Evolutionary conservation across 805 yeast species (phyloP).

Genomic region (Suhomyces pyralidae): DNA sequence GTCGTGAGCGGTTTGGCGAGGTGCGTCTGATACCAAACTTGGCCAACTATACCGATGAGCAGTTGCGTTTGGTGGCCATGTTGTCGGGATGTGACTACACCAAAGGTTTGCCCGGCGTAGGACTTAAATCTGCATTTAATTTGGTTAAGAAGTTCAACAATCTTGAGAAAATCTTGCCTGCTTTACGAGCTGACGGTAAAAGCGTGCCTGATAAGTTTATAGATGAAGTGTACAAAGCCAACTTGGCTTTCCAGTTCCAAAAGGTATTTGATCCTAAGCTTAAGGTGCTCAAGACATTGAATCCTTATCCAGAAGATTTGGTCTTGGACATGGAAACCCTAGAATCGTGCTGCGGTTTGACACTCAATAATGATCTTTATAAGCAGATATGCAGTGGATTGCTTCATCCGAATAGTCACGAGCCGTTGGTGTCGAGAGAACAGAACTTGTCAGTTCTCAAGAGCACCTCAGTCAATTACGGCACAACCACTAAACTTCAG

Average conservation of each 20-base stretch:
- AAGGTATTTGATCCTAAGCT: conserved; percentile 73
- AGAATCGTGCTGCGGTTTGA: conserved; percentile 46
- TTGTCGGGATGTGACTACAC: conserved; percentile 97
- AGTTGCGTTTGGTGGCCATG: conserved; percentile 74
- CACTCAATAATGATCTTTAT: conserved; percentile 48
- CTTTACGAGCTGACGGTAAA: conserved; percentile 61
- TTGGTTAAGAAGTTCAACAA: conserved; percentile 50
- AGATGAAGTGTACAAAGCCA: conserved; percentile 62
- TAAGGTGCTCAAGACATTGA: conserved; percentile 52
- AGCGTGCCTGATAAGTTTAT: conserved; percentile 55
- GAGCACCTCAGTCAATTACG: conserved; percentile 9
- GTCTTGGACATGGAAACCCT: conserved; percentile 41
- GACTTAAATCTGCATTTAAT: conserved; percentile 70
- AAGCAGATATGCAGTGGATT: conserved; percentile 58
- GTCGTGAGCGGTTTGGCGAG: conserved; percentile 49
- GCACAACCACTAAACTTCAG: not conserved
- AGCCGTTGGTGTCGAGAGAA: conserved; percentile 47
- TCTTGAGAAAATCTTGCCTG: conserved; percentile 54
- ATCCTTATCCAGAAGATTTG: conserved; percentile 47
- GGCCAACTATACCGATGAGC: conserved; percentile 48
- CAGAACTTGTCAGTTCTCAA: conserved; percentile 21
- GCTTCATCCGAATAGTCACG: conserved; percentile 61
- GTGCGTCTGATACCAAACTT: conserved; percentile 50
- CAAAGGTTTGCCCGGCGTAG: conserved; percentile 77
- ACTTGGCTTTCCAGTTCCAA: conserved; percentile 77